Conservation (phyloP, 371 early-diverging fungal genomes). For the Rhizopus microsporus region DNA sequence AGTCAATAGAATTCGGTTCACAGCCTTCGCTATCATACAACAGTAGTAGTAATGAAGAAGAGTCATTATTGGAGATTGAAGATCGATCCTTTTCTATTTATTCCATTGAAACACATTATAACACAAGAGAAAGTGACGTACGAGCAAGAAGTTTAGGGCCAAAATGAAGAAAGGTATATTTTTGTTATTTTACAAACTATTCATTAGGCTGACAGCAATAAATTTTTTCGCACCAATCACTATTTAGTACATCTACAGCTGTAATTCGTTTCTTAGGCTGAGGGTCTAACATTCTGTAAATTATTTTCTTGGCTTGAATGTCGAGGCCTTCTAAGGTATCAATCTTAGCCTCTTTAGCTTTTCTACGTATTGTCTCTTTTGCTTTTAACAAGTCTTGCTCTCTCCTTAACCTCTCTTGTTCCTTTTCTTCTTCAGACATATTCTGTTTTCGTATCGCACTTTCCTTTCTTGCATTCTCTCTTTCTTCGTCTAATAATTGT, state of each 20-base stretch:
- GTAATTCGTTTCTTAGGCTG: conserved; percentile 58
- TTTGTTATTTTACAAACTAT: too few species aligned
- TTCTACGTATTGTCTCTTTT: conserved; percentile 35
- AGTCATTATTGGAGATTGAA: not conserved
- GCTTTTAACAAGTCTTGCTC: conserved; percentile 32
- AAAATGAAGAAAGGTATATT: too few species aligned
- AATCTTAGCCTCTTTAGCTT: conserved; percentile 37
- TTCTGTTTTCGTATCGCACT: conserved; percentile 7
- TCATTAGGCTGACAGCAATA: conserved; percentile 27
- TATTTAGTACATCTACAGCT: conserved; percentile 47
- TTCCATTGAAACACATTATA: conserved; percentile 1
- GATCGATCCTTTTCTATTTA: conserved; percentile 3
- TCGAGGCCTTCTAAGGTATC: conserved; percentile 52
- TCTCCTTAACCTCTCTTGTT: conserved; percentile 19
- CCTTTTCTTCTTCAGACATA: conserved; percentile 17
- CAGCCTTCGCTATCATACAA: conserved; percentile 5
- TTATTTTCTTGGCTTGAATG: conserved; percentile 41
- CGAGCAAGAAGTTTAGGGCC: conserved; percentile 13
- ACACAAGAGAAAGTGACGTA: conserved; percentile 33
- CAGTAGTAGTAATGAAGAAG: not conserved
- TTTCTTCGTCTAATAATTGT: conserved; percentile 39
- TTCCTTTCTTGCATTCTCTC: conserved; percentile 31
- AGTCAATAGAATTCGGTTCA: conserved; percentile 15
- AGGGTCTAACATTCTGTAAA: conserved; percentile 67
- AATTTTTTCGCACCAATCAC: conserved; percentile 56